phyloP scores from a whole-genome alignment of 345 rosid genomes.

The Eucalyptus cloeziana region DNA sequence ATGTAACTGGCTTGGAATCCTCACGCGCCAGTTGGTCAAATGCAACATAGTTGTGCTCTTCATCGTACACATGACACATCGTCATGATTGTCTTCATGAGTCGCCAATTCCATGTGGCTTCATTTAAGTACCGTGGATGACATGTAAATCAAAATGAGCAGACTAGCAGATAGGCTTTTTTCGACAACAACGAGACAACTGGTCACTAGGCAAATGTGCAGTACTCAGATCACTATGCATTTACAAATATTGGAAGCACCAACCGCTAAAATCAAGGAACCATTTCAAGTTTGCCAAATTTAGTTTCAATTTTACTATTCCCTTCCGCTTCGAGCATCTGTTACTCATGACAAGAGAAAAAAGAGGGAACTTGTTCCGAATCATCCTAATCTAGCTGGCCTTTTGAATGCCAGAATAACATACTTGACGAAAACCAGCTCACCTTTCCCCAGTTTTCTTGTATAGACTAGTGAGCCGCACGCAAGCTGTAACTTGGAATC shows the following conservation, averaged over 20 bases:
- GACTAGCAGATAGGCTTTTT: not conserved
- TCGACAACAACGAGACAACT: accelerated
- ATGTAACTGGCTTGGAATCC: conserved; percentile 48
- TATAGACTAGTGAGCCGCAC: conserved; percentile 60
- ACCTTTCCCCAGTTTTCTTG: conserved; percentile 94
- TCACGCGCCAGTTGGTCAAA: conserved; percentile 56
- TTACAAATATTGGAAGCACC: not conserved
- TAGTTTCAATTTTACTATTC: not conserved
- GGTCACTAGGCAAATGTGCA: not conserved
- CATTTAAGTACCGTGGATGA: conserved; percentile 55
- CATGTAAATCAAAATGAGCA: not conserved
- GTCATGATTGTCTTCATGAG: conserved; percentile 85
- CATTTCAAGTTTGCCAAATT: not conserved
- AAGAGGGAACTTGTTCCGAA: not conserved
- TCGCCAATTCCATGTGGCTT: conserved; percentile 86
- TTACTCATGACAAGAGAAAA: not conserved
- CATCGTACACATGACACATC: conserved; percentile 53
- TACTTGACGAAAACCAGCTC: not conserved
- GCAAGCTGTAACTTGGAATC: conserved; percentile 78
- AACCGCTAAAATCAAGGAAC: not conserved
- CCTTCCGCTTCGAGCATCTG: not conserved
- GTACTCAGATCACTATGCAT: not conserved
- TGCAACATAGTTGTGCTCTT: conserved; percentile 48
- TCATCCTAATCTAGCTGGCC: not conserved
- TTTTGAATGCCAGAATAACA: not conserved